Conservation (phyloP, 1,284 basidiomycete genomes). For the Takashimella koratensis region DNA sequence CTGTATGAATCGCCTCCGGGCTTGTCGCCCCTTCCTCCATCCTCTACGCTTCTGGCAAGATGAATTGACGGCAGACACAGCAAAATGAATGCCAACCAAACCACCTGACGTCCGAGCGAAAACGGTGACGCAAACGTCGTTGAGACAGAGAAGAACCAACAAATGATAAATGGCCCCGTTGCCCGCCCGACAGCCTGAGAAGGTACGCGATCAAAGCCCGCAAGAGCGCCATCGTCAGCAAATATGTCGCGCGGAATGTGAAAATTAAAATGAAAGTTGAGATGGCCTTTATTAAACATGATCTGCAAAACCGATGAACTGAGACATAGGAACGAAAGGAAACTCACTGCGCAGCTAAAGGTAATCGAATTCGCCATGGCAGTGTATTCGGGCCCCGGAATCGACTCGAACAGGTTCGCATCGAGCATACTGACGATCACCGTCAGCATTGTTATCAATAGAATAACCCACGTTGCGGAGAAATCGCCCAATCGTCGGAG, state of each 20-base stretch:
- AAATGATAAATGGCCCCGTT: conserved; percentile 33
- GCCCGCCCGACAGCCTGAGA: conserved; percentile 28
- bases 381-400: conserved; percentile 33
- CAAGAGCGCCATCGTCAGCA: too few relatives aligned
- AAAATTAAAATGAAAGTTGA: too few relatives aligned
- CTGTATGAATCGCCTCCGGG: too few relatives aligned
- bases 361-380: conserved; percentile 39
- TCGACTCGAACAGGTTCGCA: conserved; percentile 31
- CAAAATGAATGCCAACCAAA: conserved; percentile 31
- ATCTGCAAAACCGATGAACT: too few relatives aligned
- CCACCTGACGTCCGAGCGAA: conserved; percentile 25
- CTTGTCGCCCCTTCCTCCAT: too few relatives aligned
- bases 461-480: conserved; percentile 31
- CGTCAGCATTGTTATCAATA: conserved; percentile 1
- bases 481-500: conserved; percentile 36
- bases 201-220: not conserved
- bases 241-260: too few relatives aligned
- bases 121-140: conserved; percentile 19
- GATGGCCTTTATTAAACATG: too few relatives aligned
- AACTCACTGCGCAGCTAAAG: conserved; percentile 35
- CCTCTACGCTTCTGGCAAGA: conserved; percentile 17
- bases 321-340: not conserved
- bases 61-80: conserved; percentile 26
- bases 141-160: conserved; percentile 32
- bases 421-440: conserved; percentile 27